Evolutionary conservation across 805 yeast genomes (phyloP).

Genomic region (Candida gorgasii): DNA sequence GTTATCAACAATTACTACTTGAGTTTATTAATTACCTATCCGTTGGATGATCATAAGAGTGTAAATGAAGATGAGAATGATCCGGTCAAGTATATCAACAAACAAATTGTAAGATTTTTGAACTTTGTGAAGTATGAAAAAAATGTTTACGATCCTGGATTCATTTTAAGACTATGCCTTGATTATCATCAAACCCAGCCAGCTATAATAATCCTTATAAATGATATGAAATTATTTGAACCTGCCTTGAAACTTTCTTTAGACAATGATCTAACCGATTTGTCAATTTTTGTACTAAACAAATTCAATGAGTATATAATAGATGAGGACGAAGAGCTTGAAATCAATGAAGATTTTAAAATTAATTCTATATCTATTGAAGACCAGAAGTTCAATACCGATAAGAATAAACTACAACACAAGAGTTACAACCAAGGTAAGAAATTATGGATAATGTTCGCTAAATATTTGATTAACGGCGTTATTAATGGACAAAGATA

Average conservation of each 20-base stretch:
- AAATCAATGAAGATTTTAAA: slow-evolving; percentile 7
- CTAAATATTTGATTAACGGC: slow-evolving; percentile 47
- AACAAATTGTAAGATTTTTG: slow-evolving; percentile 34
- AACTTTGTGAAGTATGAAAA: slow-evolving; percentile 25
- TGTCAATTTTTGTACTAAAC: slow-evolving; percentile 44
- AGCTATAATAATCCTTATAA: slow-evolving; percentile 72
- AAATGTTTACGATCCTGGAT: slow-evolving; percentile 61
- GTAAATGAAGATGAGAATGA: slow-evolving; percentile 6
- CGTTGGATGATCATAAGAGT: slow-evolving; percentile 7
- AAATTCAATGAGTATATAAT: slow-evolving; percentile 28
- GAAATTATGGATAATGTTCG: slow-evolving; percentile 70
- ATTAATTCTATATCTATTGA: slow-evolving; percentile 1
- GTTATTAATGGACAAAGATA: slow-evolving; percentile 23
- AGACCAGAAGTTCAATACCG: slow-evolving; percentile 30
- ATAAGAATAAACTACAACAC: slow-evolving; percentile 35
- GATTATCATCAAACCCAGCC: slow-evolving; percentile 57
- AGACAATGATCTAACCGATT: slow-evolving; percentile 54
- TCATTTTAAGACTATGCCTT: slow-evolving; percentile 72
- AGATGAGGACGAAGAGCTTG: slow-evolving; percentile 11
- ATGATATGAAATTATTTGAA: slow-evolving; percentile 63
- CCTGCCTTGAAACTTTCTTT: slow-evolving; percentile 81
- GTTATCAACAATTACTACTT: slow-evolving; percentile 70
- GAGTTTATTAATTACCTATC: slow-evolving; percentile 59
- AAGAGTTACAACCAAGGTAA: slow-evolving; percentile 51
- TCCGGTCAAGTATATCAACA: slow-evolving; percentile 16